These are phyloP conservation scores for Agarophyton chilense DNA, from an alignment of 23 red algal genomes.

Conservation along the genomic window DNA sequence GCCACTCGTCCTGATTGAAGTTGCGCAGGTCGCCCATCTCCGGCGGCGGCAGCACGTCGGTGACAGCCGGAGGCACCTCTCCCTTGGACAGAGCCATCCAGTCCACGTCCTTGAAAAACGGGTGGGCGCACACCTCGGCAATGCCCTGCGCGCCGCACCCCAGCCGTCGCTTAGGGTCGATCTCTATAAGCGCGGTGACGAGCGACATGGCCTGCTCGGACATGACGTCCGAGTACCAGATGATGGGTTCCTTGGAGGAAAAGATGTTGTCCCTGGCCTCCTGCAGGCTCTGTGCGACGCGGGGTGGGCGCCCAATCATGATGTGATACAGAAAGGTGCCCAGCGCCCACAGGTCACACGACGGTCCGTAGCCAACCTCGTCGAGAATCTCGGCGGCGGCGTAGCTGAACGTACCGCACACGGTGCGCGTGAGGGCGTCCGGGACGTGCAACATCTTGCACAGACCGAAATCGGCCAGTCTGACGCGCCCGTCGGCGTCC, in stretches of 20 bases:
- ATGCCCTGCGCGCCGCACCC: slow-evolving; percentile 78
- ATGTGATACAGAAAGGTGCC: slow-evolving; percentile 91
- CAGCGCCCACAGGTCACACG: slow-evolving; percentile 86
- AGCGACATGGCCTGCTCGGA: slow-evolving; percentile 76
- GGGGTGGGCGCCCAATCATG: slow-evolving; percentile 77
- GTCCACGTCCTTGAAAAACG: slow-evolving; percentile 86
- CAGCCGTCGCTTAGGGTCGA: slow-evolving; percentile 54
- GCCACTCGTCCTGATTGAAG: slow-evolving; percentile 79
- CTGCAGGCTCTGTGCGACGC: slow-evolving; percentile 64
- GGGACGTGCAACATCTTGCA: slow-evolving; percentile 74
- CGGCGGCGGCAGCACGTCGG: slow-evolving; percentile 47
- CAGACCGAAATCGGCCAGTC: slow-evolving; percentile 93
- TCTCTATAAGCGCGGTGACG: slow-evolving; percentile 78
- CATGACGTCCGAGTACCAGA: slow-evolving; percentile 78
- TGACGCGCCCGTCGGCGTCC: slow-evolving; percentile 73
- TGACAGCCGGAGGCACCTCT: slow-evolving; percentile 43
- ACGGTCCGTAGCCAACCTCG: slow-evolving; percentile 64
- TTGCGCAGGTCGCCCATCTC: slow-evolving; percentile 70
- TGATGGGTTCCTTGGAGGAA: slow-evolving; percentile 69
- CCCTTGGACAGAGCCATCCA: slow-evolving; percentile 71
- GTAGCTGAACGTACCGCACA: slow-evolving; percentile 92
- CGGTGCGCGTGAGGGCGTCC: slow-evolving; percentile 63
- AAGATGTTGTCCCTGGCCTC: slow-evolving; percentile 67
- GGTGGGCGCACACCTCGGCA: slow-evolving; percentile 78
- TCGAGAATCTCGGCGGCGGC: slow-evolving; percentile 85